Percentiles rank a stretch among this genome's conserved stretches.
phyloP scores from a whole-genome alignment of 176 grass and related monocot genomes.

The Zizania latifolia region DNA sequence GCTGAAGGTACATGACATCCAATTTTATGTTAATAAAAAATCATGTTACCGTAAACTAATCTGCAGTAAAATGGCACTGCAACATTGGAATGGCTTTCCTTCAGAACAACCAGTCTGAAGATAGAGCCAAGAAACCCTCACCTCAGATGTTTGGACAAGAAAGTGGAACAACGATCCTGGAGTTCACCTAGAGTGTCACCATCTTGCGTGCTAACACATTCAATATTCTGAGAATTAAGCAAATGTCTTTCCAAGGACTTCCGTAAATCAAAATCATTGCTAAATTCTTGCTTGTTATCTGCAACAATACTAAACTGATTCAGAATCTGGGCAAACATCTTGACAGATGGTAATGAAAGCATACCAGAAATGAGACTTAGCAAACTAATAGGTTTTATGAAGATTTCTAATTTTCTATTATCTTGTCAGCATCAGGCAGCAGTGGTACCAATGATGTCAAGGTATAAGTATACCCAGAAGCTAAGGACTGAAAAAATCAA shows the following conservation, averaged over 20 bases:
- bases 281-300: constrained; percentile 74
- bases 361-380: not conserved
- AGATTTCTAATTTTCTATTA: not conserved
- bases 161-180: constrained; percentile 41
- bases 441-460: not conserved
- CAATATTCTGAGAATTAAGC: constrained; percentile 50
- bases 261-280: constrained; percentile 86
- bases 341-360: not conserved
- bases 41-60: not conserved
- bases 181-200: constrained; percentile 29
- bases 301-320: constrained; percentile 27
- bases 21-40: not conserved
- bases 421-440: not conserved
- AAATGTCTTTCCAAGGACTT: constrained; percentile 70
- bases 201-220: constrained; percentile 76
- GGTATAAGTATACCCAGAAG: not conserved
- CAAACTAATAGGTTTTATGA: not conserved
- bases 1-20: not conserved
- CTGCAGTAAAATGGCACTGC: not conserved
- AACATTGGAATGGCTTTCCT: not conserved
- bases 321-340: not conserved
- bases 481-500: not conserved
- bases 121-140: constrained; percentile 22
- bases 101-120: not conserved
- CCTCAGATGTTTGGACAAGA: constrained; percentile 62